A percentile compares a stretch with the other conserved stretches of the same genome.
Evolutionary conservation across 805 yeast species (phyloP).

Genomic region (Ogataea pilisensis): DNA sequence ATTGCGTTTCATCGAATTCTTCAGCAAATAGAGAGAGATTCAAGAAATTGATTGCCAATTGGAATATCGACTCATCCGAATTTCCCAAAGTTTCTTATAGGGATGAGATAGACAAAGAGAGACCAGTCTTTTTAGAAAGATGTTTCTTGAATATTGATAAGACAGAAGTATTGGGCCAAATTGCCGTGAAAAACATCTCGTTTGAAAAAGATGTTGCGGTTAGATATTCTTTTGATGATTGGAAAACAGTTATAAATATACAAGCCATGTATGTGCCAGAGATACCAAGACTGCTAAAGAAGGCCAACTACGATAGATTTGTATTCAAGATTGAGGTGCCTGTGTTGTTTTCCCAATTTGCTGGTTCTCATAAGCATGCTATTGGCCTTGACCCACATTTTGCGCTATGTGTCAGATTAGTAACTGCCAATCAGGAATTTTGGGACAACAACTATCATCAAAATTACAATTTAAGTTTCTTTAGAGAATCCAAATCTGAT

Average conservation of each 20-base stretch:
- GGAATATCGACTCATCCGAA: slow-evolving; percentile 42
- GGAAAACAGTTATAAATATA: slow-evolving; percentile 73
- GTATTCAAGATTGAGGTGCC: slow-evolving; percentile 56
- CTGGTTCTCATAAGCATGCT: slow-evolving; percentile 21
- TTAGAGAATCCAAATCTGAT: too few relatives aligned
- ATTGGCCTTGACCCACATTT: slow-evolving; percentile 18
- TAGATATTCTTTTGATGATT: slow-evolving; percentile 71
- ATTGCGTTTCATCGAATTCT: slow-evolving; percentile 12
- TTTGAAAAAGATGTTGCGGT: slow-evolving; percentile 65
- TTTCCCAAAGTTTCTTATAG: slow-evolving; percentile 43
- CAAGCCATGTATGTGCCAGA: slow-evolving; percentile 60
- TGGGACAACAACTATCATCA: slow-evolving; percentile 73
- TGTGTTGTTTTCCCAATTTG: slow-evolving; percentile 31
- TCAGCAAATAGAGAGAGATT: slow-evolving; percentile 18
- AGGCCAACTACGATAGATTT: slow-evolving; percentile 64
- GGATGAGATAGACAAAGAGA: slow-evolving; percentile 38
- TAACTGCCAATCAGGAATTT: slow-evolving; percentile 43
- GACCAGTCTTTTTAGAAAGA: slow-evolving; percentile 60
- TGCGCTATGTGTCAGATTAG: slow-evolving; percentile 55
- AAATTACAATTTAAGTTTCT: slow-evolving; percentile 53
- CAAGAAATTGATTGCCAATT: slow-evolving; percentile 27
- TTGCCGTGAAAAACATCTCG: slow-evolving; percentile 73
- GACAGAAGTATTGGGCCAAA: slow-evolving; percentile 59
- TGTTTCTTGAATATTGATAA: slow-evolving; percentile 56
- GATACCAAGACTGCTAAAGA: slow-evolving; percentile 43